Base-by-base conservation (phyloP, 495 filamentous ascomycete species). In the Hypoxylon lienhwacheense region DNA sequence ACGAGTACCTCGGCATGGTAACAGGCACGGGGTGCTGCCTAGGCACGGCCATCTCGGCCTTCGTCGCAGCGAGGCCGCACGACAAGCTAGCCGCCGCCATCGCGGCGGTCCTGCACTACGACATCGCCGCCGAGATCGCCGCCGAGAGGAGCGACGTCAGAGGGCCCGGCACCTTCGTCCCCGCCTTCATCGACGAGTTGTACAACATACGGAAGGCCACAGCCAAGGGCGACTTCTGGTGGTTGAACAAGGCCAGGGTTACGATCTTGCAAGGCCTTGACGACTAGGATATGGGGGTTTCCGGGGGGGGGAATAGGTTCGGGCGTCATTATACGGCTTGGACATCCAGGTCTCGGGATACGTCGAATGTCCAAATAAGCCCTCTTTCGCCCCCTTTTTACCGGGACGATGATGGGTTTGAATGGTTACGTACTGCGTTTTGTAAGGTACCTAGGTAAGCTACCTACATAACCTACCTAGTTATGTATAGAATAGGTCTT, bases 1-100 rank as follows among this genome's bases (percentile, higher is more conserved):
- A 93, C 67, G 70, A 76, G 49, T 85, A 85, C 33, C 79, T 97
- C 0, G 86, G 85, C n/a, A 72, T 78, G 53, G 86, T 97, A 15
- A 96, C 92, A 0, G 93, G 92, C 43, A 92, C 84, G 43, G 92
- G 92, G 1, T 98, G 92, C 65, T 84, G 85, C 3, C 77, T 98
- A 6, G 91, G 91, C 5, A 91, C 90, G 2, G 80, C 85, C 1
- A 81, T 95, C 44, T 88, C 88, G 5, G 83, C 88, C 17, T 86
- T 83, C 61, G 59, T 95, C 19, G 85, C 87, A 3, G 79, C 69
- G 14, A 66, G 81, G 36, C 71, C 71, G 3, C 70, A 73, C 5
- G 83, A 90, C 63, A 85, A 80, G 67, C 71, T 92, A n/a, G 80
- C 78, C 6, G 83, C 88, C 0, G 66, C 89, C 5, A 37, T 79